phyloP scores from a whole-genome alignment of 805 yeast species.

The Yarrowia sp. region DNA sequence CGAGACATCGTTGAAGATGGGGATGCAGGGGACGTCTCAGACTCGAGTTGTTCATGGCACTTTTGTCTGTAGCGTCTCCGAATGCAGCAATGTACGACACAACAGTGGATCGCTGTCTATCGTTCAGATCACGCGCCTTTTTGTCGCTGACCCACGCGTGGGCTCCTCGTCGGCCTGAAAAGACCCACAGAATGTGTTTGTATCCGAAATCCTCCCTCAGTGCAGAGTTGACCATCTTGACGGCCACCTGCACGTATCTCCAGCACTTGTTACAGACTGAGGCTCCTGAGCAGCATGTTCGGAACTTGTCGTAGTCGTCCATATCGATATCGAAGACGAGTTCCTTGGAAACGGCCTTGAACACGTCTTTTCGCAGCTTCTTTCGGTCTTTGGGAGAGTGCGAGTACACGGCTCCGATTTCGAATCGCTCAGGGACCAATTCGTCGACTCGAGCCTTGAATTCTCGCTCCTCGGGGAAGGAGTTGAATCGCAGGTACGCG shows the following conservation, averaged over 20 bases:
- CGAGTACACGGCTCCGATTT: constrained; percentile 90
- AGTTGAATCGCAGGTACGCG: constrained; percentile 87
- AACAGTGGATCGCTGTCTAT: constrained; percentile 74
- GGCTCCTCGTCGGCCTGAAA: constrained; percentile 98
- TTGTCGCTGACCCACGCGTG: constrained; percentile 97
- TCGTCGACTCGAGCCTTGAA: constrained; percentile 77
- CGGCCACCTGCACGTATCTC: constrained; percentile 87
- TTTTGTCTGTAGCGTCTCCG: constrained; percentile 56
- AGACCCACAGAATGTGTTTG: constrained; percentile 87
- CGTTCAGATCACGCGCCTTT: constrained; percentile 77
- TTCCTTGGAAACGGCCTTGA: constrained; percentile 85
- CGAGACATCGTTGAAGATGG: constrained; percentile 72
- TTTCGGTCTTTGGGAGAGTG: constrained; percentile 88
- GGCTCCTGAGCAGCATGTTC: constrained; percentile 92
- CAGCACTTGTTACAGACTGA: constrained; percentile 89
- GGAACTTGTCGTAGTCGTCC: constrained; percentile 91
- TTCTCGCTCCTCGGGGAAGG: constrained; percentile 69
- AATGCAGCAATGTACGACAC: constrained; percentile 85
- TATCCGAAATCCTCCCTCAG: constrained; percentile 90
- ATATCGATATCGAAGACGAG: constrained; percentile 96
- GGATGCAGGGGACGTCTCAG: constrained; percentile 89
- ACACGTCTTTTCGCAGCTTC: constrained; percentile 67
- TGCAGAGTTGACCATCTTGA: constrained; percentile 72
- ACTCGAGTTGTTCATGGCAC: constrained; percentile 51
- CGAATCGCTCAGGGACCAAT: constrained; percentile 88